Percentiles rank a stretch among this genome's conserved stretches.
Evolutionary conservation across 371 early-diverging fungal genomes (phyloP).

Genomic region (Apophysomyces trapeziformis): DNA sequence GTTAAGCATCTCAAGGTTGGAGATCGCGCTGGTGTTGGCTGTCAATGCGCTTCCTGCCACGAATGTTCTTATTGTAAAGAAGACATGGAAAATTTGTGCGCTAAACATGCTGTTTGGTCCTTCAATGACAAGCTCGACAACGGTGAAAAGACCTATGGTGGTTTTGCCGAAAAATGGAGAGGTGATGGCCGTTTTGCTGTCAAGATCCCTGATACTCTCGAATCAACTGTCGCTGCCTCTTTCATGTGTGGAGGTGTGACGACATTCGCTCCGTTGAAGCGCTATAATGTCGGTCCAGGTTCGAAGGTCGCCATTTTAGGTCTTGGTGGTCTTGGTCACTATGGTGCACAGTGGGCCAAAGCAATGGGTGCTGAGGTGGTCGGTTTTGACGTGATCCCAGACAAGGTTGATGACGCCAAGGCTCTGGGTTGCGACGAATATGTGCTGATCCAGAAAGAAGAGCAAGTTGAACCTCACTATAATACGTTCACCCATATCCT

Average conservation of each 20-base stretch:
- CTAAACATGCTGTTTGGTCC: conserved; percentile 54
- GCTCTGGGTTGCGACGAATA: conserved; percentile 67
- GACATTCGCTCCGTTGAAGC: conserved; percentile 59
- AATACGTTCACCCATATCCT: conserved; percentile 22
- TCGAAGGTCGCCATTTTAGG: conserved; percentile 70
- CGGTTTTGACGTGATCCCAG: conserved; percentile 66
- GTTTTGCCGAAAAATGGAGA: conserved; percentile 66
- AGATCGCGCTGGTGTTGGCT: conserved; percentile 74
- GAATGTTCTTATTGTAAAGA: conserved; percentile 36
- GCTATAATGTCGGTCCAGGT: conserved; percentile 48
- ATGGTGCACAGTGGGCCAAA: conserved; percentile 63
- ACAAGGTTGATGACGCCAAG: conserved; percentile 68
- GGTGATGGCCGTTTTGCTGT: conserved; percentile 56
- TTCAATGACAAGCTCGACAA: conserved; percentile 66
- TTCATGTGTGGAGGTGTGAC: conserved; percentile 55
- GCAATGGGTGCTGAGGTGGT: conserved; percentile 68
- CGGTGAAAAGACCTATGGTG: conserved; percentile 62
- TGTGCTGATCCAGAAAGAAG: conserved; percentile 27
- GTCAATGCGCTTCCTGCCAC: conserved; percentile 55
- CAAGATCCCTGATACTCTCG: conserved; percentile 59
- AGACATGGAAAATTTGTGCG: conserved; percentile 39
- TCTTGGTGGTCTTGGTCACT: conserved; percentile 79
- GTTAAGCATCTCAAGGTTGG: conserved; percentile 59
- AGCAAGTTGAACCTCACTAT: neutral
- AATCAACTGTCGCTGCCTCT: conserved; percentile 57